phyloP scores from a whole-genome alignment of 1,284 basidiomycete genomes.

The Malassezia slooffiae region DNA sequence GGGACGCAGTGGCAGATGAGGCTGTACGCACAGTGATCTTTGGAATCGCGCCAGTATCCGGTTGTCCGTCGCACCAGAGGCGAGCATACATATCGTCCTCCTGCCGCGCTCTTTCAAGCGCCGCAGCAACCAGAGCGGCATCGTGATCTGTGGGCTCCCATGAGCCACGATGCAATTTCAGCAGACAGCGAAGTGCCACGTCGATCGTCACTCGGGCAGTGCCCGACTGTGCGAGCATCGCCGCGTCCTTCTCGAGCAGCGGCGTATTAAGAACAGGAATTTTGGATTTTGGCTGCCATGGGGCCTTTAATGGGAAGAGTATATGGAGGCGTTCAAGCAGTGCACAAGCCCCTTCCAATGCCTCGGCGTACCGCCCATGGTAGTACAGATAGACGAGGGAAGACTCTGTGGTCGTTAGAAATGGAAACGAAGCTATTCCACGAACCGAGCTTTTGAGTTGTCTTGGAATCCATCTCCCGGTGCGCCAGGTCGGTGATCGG shows the following conservation, averaged over 20 bases:
- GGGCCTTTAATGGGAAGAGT: no score
- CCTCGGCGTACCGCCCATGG: neutral
- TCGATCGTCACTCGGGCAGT: slow-evolving; percentile 8
- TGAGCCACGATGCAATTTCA: neutral
- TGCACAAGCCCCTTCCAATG: slow-evolving; percentile 4
- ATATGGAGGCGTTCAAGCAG: slow-evolving; percentile 4
- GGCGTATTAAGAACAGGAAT: neutral
- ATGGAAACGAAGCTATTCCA: neutral
- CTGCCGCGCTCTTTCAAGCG: neutral
- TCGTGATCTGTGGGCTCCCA: neutral
- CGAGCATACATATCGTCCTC: neutral
- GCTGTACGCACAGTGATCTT: neutral
- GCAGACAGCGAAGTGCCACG: slow-evolving; percentile 6
- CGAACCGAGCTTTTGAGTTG: slow-evolving; percentile 3
- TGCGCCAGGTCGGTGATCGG: neutral
- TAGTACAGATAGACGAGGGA: slow-evolving; percentile 4
- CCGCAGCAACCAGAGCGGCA: neutral
- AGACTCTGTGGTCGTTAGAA: no score
- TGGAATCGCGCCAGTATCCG: neutral
- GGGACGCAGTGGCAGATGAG: no score
- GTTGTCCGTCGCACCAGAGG: neutral
- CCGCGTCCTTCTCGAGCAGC: neutral
- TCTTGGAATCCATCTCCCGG: neutral
- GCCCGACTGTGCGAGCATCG: neutral
- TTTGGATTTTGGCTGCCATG: no score